phyloP scores from a whole-genome alignment of 352 stramenopile species.

The Globisporangium recalcitrans region DNA sequence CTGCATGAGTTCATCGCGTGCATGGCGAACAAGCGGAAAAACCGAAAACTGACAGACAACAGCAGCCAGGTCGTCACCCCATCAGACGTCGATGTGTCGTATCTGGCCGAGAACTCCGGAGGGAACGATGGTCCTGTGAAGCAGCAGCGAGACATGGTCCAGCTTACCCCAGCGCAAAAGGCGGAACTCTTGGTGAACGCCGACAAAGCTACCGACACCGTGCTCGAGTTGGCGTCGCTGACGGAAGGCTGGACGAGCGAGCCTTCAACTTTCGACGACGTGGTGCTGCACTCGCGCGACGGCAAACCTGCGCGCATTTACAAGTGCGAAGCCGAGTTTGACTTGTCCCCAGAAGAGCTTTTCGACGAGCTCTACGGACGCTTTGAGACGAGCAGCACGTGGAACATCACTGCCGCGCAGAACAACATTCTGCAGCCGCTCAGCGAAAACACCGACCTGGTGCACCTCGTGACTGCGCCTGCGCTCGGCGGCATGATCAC shows the following conservation, averaged over 20 bases:
- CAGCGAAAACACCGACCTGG: constrained; percentile 63
- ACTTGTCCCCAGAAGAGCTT: constrained; percentile 66
- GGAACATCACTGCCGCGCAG: constrained; percentile 75
- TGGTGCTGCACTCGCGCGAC: constrained; percentile 62
- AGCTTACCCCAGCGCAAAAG: constrained; percentile 39
- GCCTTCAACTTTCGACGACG: constrained; percentile 49
- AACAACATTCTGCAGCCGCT: constrained; percentile 70
- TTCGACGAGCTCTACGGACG: constrained; percentile 77
- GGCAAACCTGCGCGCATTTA: constrained; percentile 68
- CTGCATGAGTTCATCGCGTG: constrained; percentile 45
- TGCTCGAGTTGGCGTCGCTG: constrained; percentile 47
- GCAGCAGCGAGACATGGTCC: constrained; percentile 32
- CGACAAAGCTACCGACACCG: constrained; percentile 41
- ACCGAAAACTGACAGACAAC: neutral
- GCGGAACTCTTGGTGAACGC: constrained; percentile 45
- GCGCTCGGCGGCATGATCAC: constrained; percentile 71
- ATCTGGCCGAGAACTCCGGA: neutral
- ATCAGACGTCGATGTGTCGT: constrained; percentile 16
- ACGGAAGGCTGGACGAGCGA: constrained; percentile 62
- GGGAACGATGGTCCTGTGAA: constrained; percentile 10
- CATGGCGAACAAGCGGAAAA: constrained; percentile 25
- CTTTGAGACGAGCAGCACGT: constrained; percentile 64
- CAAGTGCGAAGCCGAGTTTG: constrained; percentile 67
- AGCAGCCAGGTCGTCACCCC: constrained; percentile 16
- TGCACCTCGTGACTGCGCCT: constrained; percentile 61